Evolutionary conservation across 2,329 filamentous ascomycete species (phyloP), one percentile per base, ranked within the genome.

Genomic region (Pseudogymnoascus sp.): DNA sequence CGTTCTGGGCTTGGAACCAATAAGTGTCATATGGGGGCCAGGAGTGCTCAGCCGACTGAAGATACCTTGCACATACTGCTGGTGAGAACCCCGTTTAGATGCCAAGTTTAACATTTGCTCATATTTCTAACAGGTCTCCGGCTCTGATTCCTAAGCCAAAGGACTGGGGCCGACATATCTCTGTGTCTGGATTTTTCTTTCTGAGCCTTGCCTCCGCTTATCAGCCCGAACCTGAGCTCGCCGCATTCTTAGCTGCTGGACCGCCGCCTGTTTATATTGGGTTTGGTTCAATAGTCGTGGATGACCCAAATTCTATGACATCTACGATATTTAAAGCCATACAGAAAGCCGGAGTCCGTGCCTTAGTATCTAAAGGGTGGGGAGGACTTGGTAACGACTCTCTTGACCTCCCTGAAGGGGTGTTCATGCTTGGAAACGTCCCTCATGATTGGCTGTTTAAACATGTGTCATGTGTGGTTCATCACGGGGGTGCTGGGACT

Each of bases 381-480:
- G 86, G 87, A 35, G 85, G 84, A 0, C 74, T 90, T 2, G 88
- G 88, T 3, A 78, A 77, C 5, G 77, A 80, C 2, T 35, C 55
- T 15, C 33, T 57, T 35, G 71, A 80, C 33, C 75, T 80, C 0
- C 82, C 84, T 0, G 83, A 87, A 0, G 81, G 84, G 62, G 75
- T 90, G 59, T 88, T 81, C 71, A 82, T 90, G 80, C 77, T 91
- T 3, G 87, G 83, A 34, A 89, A 90, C 65, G 86, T 81, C 0
- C 88, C 86, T 0, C 87, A 90, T 67, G 87, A 90, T 71, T 91
- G 88, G 87, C 75, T 91, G 0, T 90, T 90, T 63, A 85, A 85
- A 0, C 76, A 76, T 28, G 82, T 89, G 3, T 75, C 75, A 45
- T 85, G 83, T 0, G 85, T 85, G 3, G 82, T 90, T 1, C 88